Base-by-base conservation (phyloP, 2,329 filamentous ascomycete genomes). In the Neofusicoccum sp. region DNA sequence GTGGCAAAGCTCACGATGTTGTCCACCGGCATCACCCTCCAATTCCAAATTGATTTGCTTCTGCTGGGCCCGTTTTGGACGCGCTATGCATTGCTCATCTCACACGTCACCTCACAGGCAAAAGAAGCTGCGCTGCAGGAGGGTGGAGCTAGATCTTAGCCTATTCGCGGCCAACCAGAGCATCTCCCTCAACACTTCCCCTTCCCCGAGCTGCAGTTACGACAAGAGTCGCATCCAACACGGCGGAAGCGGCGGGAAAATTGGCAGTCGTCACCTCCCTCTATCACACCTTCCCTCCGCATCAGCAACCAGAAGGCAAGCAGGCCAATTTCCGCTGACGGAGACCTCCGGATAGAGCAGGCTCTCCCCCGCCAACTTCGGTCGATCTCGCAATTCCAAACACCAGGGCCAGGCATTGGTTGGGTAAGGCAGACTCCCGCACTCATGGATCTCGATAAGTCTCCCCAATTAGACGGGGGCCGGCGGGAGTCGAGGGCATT, bases 301-400 rank as follows among this genome's bases (percentile, higher is more conserved):
- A 20, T 14, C 28, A 14, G 12, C 20, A 40, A 4, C 11, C 26
- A 30, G 24, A 41, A 28, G 24, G n/a, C 9, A 16, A 38, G 11
- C 24, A 30, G n/a, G 14, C 48, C 16, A 53, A 38, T 56, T 33
- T 30, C 38, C 16, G 51, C 28, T 14, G 8, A 2, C 51, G 36
- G 51, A 56, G 6, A 6, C 40, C 36, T 56, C 51, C 51, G 51
- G 36, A 11, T 28, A 43, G n/a, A 7, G 33, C 51, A 56, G 30
- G 51, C 51, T 43, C 24, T 16, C 51, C 51, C 51, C 51, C 38
- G 38, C 26, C 51, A 56, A 43, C 28, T 9, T 43, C 26, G 33
- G 51, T 43, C 51, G 51, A 56, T 56, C 51, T 33, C 51, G 40
- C 38, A n/a, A 33, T 43, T 56, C 51, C 51, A 56, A 33, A 56